Evolutionary conservation across 177 flowering plant species (phyloP).

Genomic region (Telopea speciosissima): DNA sequence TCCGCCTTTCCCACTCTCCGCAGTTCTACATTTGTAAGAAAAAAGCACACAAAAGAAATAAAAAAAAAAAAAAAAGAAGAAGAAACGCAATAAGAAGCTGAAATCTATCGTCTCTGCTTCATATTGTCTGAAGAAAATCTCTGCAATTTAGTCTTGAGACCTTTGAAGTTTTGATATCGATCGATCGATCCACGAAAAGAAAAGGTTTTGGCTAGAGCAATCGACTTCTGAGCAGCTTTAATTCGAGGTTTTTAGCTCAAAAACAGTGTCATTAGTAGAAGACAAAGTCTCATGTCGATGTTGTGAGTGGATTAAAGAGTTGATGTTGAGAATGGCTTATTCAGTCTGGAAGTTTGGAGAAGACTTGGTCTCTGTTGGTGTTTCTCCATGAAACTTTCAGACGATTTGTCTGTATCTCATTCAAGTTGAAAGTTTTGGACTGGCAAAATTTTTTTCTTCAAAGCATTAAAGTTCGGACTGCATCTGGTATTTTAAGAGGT

Average conservation of each 20-base stretch:
- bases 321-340: not conserved
- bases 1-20: not conserved
- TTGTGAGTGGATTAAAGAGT: not conserved
- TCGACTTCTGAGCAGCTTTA: not conserved
- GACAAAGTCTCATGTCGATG: not conserved
- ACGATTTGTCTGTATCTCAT: slow-evolving; percentile 6
- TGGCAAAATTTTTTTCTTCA: not conserved
- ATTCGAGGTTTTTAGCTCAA: not conserved
- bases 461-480: not conserved
- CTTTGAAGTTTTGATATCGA: too few species aligned
- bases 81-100: too few species aligned
- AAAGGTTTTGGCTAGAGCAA: too few species aligned
- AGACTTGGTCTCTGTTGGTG: slow-evolving; percentile 7
- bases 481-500: not conserved
- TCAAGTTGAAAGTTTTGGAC: not conserved
- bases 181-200: too few species aligned
- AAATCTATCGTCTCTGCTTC: not conserved
- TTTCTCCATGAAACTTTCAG: slow-evolving; percentile 4
- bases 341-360: not conserved
- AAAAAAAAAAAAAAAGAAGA: too few species aligned
- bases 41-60: too few species aligned
- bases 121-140: slow-evolving; percentile 1
- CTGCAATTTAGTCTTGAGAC: not conserved
- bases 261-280: not conserved
- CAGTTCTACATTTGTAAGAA: too few species aligned